Conservation (phyloP, 495 filamentous ascomycete species). For the Aspergillus sclerotiicarbonarius region DNA sequence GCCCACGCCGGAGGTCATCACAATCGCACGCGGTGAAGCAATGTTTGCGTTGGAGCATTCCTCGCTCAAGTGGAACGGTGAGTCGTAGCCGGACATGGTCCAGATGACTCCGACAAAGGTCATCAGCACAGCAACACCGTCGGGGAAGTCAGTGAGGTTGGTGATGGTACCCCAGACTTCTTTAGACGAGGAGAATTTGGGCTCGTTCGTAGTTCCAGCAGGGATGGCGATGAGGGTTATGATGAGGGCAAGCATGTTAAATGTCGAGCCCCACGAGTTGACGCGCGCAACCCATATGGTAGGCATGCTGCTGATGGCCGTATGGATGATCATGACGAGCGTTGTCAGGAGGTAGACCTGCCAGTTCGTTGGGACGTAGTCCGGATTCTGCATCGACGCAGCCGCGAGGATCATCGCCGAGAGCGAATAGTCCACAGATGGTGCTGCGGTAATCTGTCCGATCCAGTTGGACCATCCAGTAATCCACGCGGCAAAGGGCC, state of each 20-base stretch:
- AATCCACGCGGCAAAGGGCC: conserved; percentile 72
- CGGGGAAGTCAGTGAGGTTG: conserved; percentile 67
- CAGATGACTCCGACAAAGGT: conserved; percentile 67
- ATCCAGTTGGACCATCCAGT: conserved; percentile 79
- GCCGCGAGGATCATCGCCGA: conserved; percentile 74
- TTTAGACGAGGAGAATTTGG: conserved; percentile 61
- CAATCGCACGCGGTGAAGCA: conserved; percentile 74
- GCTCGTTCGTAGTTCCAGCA: conserved; percentile 53
- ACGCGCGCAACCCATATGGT: conserved; percentile 73
- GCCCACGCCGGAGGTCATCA: conserved; percentile 66
- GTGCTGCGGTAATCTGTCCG: conserved; percentile 67
- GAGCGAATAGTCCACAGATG: conserved; percentile 60
- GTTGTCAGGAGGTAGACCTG: conserved; percentile 70
- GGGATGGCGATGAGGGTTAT: conserved; percentile 71
- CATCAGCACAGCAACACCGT: conserved; percentile 72
- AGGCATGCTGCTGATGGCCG: conserved; percentile 69
- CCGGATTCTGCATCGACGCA: conserved; percentile 64
- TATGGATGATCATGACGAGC: conserved; percentile 69
- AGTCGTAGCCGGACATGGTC: conserved; percentile 70
- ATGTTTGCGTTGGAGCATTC: conserved; percentile 77
- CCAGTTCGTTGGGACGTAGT: conserved; percentile 62
- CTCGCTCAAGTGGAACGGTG: conserved; percentile 72
- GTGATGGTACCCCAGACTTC: conserved; percentile 72
- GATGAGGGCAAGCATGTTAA: conserved; percentile 70
- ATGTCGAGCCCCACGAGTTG: conserved; percentile 71